Percentiles rank a stretch among this genome's conserved stretches.
Conservation (phyloP, 2,329 filamentous ascomycete species). For the Colletotrichum echinochloae region DNA sequence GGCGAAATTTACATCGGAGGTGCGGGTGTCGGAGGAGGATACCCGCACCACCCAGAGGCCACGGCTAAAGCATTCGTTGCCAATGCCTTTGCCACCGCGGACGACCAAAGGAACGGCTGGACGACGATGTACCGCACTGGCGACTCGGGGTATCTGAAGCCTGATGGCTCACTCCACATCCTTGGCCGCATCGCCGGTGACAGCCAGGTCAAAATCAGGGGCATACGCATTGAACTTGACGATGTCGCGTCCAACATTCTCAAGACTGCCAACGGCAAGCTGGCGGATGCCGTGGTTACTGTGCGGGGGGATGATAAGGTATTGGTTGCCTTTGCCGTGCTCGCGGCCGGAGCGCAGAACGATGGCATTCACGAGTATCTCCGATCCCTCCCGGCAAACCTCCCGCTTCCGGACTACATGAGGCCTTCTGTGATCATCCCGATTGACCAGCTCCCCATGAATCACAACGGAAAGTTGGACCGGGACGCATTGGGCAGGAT, state of each 20-base stretch:
- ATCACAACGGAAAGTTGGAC: conserved; percentile 49
- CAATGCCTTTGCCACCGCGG: conserved; percentile 37
- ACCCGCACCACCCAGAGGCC: conserved; percentile 48
- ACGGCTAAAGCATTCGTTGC: conserved; percentile 38
- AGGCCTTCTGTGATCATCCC: conserved; percentile 46
- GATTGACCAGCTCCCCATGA: conserved; percentile 48
- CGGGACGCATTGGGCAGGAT: conserved; percentile 45
- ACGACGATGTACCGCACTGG: conserved; percentile 54
- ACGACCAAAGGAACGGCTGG: conserved; percentile 25
- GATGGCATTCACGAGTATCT: conserved; percentile 33
- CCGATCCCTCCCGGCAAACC: conserved; percentile 31
- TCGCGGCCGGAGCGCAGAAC: conserved; percentile 23
- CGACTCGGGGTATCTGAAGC: conserved; percentile 51
- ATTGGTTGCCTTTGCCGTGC: conserved; percentile 48
- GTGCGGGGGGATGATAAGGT: conserved; percentile 42
- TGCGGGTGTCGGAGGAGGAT: conserved; percentile 56
- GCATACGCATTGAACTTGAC: conserved; percentile 58
- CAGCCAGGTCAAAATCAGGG: conserved; percentile 59
- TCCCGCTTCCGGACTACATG: conserved; percentile 52
- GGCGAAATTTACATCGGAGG: conserved; percentile 54
- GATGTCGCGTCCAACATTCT: conserved; percentile 51
- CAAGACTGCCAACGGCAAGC: conserved; percentile 36
- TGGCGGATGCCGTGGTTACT: conserved; percentile 44
- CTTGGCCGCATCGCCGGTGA: conserved; percentile 56
- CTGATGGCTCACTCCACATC: conserved; percentile 51